Evolutionary conservation across 75 land plant species (phyloP).

Genomic region (Pinus albicaulis): DNA sequence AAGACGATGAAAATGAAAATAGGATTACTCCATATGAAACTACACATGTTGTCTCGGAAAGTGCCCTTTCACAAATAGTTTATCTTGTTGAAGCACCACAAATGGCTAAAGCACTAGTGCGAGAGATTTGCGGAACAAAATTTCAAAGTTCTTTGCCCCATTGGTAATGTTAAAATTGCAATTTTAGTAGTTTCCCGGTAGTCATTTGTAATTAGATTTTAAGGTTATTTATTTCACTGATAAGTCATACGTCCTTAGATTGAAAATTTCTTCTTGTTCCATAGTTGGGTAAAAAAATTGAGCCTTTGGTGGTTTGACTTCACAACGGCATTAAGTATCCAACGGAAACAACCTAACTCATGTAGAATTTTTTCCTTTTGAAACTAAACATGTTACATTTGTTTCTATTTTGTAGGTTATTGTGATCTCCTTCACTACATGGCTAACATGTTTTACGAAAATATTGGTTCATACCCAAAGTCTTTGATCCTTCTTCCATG

Average conservation of each 20-base stretch:
- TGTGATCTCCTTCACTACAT: too few relatives aligned
- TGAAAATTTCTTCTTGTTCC: slow-evolving; percentile 76
- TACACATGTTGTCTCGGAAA: slow-evolving; percentile 94
- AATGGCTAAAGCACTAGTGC: slow-evolving; percentile 93
- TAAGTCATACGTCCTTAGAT: too few relatives aligned
- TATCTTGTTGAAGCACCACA: slow-evolving; percentile 95
- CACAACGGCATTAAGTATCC: not conserved
- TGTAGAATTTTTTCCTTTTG: not conserved
- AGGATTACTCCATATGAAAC: slow-evolving; percentile 75
- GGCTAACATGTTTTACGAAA: too few relatives aligned
- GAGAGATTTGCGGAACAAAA: slow-evolving; percentile 90
- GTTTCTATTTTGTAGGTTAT: too few relatives aligned
- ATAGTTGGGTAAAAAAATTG: too few relatives aligned
- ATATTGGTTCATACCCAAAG: too few relatives aligned
- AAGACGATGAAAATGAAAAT: slow-evolving; percentile 94
- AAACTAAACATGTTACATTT: not conserved
- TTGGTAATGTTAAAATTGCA: too few relatives aligned
- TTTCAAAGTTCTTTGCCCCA: too few relatives aligned
- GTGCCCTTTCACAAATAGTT: slow-evolving; percentile 88
- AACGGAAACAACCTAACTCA: not conserved
- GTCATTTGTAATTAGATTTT: too few relatives aligned
- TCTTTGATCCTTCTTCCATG: too few relatives aligned
- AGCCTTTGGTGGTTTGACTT: too few relatives aligned
- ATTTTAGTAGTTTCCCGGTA: too few relatives aligned
- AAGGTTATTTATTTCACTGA: slow-evolving; percentile 78